These are phyloP conservation scores for Avena sativa DNA, from an alignment of 176 grass and related monocot species.

Conservation along the genomic window DNA sequence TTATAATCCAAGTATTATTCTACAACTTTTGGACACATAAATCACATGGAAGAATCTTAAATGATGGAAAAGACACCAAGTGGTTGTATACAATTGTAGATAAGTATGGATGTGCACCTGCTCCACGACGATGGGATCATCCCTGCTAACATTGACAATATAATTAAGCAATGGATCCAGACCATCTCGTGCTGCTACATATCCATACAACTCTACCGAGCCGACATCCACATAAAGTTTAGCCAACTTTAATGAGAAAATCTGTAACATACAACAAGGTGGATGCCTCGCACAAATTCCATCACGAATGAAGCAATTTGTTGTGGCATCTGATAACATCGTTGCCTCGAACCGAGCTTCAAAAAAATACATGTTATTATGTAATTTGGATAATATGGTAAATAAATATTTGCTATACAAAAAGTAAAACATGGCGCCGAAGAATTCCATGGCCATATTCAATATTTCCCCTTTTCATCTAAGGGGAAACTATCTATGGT, in stretches of 20 bases:
- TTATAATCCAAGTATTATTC: slow-evolving; percentile 5
- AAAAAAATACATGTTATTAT: background rate
- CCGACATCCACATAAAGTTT: background rate
- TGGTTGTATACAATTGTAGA: background rate
- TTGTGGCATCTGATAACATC: background rate
- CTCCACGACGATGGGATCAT: slow-evolving; percentile 6
- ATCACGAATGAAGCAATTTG: background rate
- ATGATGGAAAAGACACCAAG: no score
- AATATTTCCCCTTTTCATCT: background rate
- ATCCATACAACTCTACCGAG: slow-evolving; percentile 15
- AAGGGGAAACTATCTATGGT: background rate
- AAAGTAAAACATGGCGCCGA: background rate
- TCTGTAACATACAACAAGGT: background rate
- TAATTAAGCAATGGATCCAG: slow-evolving; percentile 4
- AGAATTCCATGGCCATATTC: background rate
- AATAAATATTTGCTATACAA: background rate
- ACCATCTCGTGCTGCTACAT: background rate
- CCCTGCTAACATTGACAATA: slow-evolving; percentile 7
- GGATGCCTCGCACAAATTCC: background rate
- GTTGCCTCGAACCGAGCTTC: background rate
- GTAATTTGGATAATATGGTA: background rate
- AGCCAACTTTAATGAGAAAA: background rate
- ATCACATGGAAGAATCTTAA: background rate
- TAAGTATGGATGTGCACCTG: background rate
- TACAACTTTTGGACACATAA: slow-evolving; percentile 7